These are phyloP conservation scores for Diaporthe ampelina DNA, from an alignment of 2,329 filamentous ascomycete genomes.

Conservation along the genomic window DNA sequence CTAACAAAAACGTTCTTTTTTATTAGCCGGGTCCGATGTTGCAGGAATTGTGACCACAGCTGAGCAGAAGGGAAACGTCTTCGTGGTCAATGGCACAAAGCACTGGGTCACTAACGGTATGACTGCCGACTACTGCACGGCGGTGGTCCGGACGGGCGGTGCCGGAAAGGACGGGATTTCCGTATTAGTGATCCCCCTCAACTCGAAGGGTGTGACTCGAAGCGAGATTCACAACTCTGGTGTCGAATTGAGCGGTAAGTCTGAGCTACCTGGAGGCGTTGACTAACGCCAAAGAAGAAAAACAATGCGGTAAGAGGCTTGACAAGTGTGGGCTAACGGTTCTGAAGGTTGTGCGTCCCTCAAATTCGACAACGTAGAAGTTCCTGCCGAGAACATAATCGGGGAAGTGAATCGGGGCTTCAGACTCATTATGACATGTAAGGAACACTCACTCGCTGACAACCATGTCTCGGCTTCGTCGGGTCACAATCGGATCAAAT, in stretches of 20 bases:
- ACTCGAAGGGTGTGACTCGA: constrained; percentile 60
- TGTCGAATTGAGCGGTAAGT: constrained; percentile 60
- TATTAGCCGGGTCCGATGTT: constrained; percentile 24
- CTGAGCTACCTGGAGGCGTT: background rate
- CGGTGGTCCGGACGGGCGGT: constrained; percentile 69
- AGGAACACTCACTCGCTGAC: background rate
- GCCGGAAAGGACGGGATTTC: constrained; percentile 64
- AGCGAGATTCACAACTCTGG: constrained; percentile 72
- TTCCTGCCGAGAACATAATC: background rate
- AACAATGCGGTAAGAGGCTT: background rate
- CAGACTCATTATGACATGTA: constrained; percentile 20
- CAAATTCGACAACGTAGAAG: constrained; percentile 19
- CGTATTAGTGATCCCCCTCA: constrained; percentile 64
- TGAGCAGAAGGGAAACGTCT: constrained; percentile 55
- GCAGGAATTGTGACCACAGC: constrained; percentile 50
- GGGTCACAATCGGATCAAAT: background rate
- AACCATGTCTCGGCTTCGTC: background rate
- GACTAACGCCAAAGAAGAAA: background rate
- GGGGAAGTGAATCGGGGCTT: constrained; percentile 1
- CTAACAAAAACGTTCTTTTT: background rate
- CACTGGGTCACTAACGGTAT: constrained; percentile 74
- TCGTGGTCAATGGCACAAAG: constrained; percentile 72
- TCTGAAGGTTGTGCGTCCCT: background rate
- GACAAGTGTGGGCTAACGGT: background rate
- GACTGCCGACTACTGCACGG: constrained; percentile 69